These are phyloP conservation scores for Calocybe gangraenosa DNA, from an alignment of 768 basidiomycete species.

Conservation along the genomic window DNA sequence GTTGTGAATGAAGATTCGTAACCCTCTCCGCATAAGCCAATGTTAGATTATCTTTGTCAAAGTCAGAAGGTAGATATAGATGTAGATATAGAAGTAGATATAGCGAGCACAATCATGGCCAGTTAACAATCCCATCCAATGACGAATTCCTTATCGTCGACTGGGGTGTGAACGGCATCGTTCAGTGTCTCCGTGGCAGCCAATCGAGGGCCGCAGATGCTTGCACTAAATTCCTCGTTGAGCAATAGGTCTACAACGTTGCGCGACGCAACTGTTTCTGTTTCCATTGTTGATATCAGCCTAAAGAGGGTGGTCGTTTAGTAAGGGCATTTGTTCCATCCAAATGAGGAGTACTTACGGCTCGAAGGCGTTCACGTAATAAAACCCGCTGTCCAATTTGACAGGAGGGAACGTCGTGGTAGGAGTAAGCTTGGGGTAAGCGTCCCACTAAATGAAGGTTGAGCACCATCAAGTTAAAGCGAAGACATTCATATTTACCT, in stretches of 20 bases:
- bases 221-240: slow-evolving; percentile 63
- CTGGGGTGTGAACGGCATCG: slow-evolving; percentile 1
- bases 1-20: not conserved
- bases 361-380: slow-evolving; percentile 92
- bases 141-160: slow-evolving; percentile 38
- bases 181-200: slow-evolving; percentile 16
- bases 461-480: not conserved
- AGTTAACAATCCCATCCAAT: slow-evolving; percentile 78
- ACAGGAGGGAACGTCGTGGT: slow-evolving; percentile 70
- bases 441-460: slow-evolving; percentile 57
- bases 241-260: slow-evolving; percentile 81
- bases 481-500: slow-evolving; percentile 35
- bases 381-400: slow-evolving; percentile 72
- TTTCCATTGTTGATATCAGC: slow-evolving; percentile 93
- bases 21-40: too few species aligned
- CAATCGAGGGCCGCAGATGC: slow-evolving; percentile 57
- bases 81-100: too few species aligned
- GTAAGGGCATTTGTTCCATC: too few species aligned
- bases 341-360: slow-evolving; percentile 46
- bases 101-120: too few species aligned
- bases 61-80: too few species aligned
- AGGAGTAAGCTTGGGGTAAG: slow-evolving; percentile 72
- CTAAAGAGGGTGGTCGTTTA: too few species aligned
- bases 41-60: too few species aligned
- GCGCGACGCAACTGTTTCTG: slow-evolving; percentile 77